Evolutionary conservation across 805 yeast species (phyloP).

Genomic region (Saturnispora zaruensis): DNA sequence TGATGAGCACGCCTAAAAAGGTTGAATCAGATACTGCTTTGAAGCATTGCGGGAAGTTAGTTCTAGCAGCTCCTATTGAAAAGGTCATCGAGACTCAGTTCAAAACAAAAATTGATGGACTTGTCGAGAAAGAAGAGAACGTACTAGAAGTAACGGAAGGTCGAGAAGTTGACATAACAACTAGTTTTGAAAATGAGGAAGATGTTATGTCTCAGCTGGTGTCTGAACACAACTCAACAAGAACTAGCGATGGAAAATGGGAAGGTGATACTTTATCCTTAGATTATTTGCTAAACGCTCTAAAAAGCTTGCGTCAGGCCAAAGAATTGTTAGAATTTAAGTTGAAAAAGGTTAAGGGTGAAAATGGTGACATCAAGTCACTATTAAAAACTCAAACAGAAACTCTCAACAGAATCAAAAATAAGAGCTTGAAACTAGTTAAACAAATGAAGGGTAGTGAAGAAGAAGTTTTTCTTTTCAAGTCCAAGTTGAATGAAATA

Average conservation of each 20-base stretch:
- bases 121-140: constrained; percentile 7
- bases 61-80: too few species aligned
- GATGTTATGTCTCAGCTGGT: background rate
- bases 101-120: background rate
- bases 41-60: too few species aligned
- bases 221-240: background rate
- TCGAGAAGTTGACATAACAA: constrained; percentile 1
- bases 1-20: constrained; percentile 2
- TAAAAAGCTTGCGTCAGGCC: constrained; percentile 11
- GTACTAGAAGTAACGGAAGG: constrained; percentile 12
- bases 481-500: constrained; percentile 4
- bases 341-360: constrained; percentile 6
- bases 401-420: constrained; percentile 10
- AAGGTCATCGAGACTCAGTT: background rate
- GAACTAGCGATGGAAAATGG: background rate
- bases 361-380: constrained; percentile 8
- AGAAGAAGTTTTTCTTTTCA: constrained; percentile 7
- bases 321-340: constrained; percentile 11
- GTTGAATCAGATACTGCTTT: background rate
- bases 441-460: constrained; percentile 2
- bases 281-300: constrained; percentile 17
- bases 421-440: constrained; percentile 5
- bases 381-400: constrained; percentile 8
- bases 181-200: background rate
- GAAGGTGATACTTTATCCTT: constrained; percentile 13